Base-by-base conservation (phyloP, 2,329 filamentous ascomycete species). In the Atkinsonella hypoxylon region DNA sequence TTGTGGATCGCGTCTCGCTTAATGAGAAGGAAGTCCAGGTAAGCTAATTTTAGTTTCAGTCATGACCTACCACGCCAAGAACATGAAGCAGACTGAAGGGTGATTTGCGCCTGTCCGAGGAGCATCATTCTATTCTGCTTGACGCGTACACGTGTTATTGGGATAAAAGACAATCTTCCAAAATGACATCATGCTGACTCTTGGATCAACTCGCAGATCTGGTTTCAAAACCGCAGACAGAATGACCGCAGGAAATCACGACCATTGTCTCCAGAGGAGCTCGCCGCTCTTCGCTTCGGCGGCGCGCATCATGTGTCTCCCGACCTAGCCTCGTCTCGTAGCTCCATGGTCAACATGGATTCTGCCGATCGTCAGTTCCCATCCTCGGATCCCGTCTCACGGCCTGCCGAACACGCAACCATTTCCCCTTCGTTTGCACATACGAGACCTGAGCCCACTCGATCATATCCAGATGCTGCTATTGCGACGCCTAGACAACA, bases 11-110 rank as follows among this genome's bases (percentile, higher is more conserved):
- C 67, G 89, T 96, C 54, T 85, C 87, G 22, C 76, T 97, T 56
- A 91, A 87, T 58, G 90, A 96, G 71, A 96, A 95, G 68, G 90
- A 96, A 73, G 89, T 96, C 38, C 91, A 96, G 82, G 91, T 95
- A 72, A 67, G 83, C 15, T 15, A 36, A 12, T 36, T 36, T 36
- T 11, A 34, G 13, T n/a, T 26, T 18, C 32, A 17, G 30, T 34
- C 15, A 32, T 46, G 22, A 32, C 34, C 9, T 5, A 17, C 26
- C 18, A 26, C 32, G 13, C 11, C 22, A 15, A 12, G 10, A 36
- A 36, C 4, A 36, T 15, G 32, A 12, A 15, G 32, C 10, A 36
- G 22, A 26, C 22, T 3, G 22, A 26, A 6, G 22, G n/a, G n/a
- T n/a, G n/a, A n/a, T n/a, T n/a, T n/a, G n/a, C n/a, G n/a, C n/a